These are phyloP conservation scores for Mucor velutinosus DNA, from an alignment of 371 early-diverging fungal genomes.

Conservation along the genomic window DNA sequence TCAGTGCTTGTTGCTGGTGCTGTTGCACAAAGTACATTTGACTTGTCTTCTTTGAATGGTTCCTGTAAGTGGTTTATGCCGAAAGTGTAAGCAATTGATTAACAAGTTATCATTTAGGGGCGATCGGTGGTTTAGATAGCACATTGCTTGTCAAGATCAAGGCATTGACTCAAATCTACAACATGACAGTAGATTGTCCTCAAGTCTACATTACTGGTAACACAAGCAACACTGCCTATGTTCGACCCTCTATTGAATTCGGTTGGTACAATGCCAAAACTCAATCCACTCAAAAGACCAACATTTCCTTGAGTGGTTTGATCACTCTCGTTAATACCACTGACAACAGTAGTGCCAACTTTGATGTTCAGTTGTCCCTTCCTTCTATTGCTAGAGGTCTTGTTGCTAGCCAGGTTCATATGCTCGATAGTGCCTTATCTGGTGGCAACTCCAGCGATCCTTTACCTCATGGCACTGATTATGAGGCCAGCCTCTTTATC, in stretches of 20 bases:
- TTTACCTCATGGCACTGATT: conserved; percentile 14
- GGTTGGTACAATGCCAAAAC: conserved; percentile 1
- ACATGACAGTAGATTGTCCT: conserved; percentile 9
- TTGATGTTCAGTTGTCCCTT: conserved; percentile 2
- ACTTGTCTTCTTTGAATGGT: conserved; percentile 16
- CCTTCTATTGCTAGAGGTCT: background rate
- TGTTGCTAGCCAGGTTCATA: background rate
- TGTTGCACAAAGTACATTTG: conserved; percentile 1
- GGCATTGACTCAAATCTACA: background rate
- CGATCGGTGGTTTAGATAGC: conserved; percentile 1
- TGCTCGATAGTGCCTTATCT: background rate
- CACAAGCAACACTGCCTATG: background rate
- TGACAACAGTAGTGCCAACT: background rate
- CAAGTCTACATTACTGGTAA: conserved; percentile 7
- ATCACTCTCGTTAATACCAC: conserved; percentile 1
- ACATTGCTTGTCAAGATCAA: background rate
- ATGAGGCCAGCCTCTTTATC: conserved; percentile 1
- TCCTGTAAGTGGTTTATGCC: conserved; percentile 6
- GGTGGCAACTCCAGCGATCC: conserved; percentile 5
- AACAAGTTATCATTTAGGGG: conserved; percentile 3
- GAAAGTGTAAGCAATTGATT: background rate
- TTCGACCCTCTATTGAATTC: conserved; percentile 9
- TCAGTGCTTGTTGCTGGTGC: background rate
- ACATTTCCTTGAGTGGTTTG: conserved; percentile 9
- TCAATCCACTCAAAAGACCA: background rate